Evolutionary conservation across 352 stramenopile genomes (phyloP), one percentile per base, ranked within the genome.

Genomic region (Globisporangium recalcitrans): DNA sequence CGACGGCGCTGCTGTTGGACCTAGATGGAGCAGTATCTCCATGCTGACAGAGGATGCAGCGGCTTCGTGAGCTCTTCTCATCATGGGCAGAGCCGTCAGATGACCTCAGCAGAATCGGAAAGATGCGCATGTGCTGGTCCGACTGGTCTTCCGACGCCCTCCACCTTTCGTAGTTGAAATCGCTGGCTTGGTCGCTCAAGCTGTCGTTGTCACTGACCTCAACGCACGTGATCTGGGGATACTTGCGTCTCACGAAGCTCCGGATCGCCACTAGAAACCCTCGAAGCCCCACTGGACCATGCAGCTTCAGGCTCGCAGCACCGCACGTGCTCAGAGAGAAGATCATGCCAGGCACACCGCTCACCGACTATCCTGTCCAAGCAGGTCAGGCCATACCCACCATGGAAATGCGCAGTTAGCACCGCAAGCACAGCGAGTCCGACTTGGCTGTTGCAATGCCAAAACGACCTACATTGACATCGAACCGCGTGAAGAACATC

Each of bases 401-500:
- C 27, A 49, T 61, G 10, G 8, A 31, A 56, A 4, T 19, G n/a
- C 42, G 31, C 10, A 26, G 54, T 54, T 38, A 31, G 19, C 1
- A 19, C 8, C 19, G 1, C 26, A 42, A 36, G 14, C 26, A 13
- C 1, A 44, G 36, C 19, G 36, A 44, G 5, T 13, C 8, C 9
- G 31, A 34, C n/a, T n/a, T n/a, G 5, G 11, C 0, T 38, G 32
- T 10, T 22, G 27, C 5, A 31, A 40, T 46, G 38, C 9, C 19
- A 14, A 46, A 14, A 36, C 14, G 4, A 55, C 7, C 2, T 40
- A 90, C 81, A 56, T 80, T 68, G 16, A 81, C 57, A 36, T 85
- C 75, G 22, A 91, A 75, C 27, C 77, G 77, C n/a, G 82, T 89
- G 62, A 88, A 75, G 59, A 85, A 91, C 52, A 89, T 74, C 40